These are phyloP conservation scores for Hordeum pubiflorum DNA, from an alignment of 202 grass and related monocot species.

Conservation along the genomic window DNA sequence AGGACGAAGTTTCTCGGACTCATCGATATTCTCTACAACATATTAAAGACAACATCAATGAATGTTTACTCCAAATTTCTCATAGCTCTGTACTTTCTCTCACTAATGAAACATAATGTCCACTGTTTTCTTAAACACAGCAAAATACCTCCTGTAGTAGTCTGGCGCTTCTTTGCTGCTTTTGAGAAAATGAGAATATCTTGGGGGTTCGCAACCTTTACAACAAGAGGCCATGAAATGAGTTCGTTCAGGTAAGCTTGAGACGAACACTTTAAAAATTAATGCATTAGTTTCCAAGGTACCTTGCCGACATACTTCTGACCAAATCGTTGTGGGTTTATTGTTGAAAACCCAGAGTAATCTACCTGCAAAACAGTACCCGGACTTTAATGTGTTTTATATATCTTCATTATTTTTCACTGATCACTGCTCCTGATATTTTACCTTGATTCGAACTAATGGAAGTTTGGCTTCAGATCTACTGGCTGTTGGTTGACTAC, in stretches of 20 bases:
- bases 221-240: conserved; percentile 23
- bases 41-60: conserved; percentile 19
- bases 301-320: conserved; percentile 96
- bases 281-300: conserved; percentile 11
- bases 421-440: background rate
- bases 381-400: conserved; percentile 11
- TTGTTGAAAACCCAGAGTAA: conserved; percentile 95
- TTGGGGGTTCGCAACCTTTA: conserved; percentile 98
- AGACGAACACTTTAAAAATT: conserved; percentile 2
- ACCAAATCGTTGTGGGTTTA: conserved; percentile 90
- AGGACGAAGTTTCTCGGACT: conserved; percentile 76
- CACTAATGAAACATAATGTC: conserved; percentile 10
- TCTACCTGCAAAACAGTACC: conserved; percentile 60
- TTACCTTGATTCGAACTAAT: conserved; percentile 84
- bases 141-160: conserved; percentile 63
- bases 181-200: conserved; percentile 98
- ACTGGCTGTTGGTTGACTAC: conserved; percentile 43
- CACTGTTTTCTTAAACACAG: conserved; percentile 20
- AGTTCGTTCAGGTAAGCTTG: conserved; percentile 1
- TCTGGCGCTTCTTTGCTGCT: conserved; percentile 66
- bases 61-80: conserved; percentile 21
- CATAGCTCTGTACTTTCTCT: background rate
- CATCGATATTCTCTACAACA: conserved; percentile 63
- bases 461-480: conserved; percentile 71
- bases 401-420: conserved; percentile 25